A percentile compares a stretch with the other conserved stretches of the same genome.
Evolutionary conservation across 768 basidiomycete species (phyloP).

Genomic region (Calocera cornea): DNA sequence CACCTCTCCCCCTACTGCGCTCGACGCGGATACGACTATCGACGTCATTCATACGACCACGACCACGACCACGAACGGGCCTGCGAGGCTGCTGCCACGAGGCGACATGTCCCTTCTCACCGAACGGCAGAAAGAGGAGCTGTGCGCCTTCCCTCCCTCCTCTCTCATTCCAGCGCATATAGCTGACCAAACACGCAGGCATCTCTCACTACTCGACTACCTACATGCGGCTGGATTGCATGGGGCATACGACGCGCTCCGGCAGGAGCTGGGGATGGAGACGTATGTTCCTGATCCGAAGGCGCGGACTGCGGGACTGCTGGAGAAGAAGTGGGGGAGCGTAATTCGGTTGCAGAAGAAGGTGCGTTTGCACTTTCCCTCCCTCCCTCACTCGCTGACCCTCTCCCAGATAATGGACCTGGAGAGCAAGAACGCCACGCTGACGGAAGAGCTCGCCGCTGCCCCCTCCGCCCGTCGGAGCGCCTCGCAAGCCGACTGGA

Average conservation of each 20-base stretch:
- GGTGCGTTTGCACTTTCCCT: conserved; percentile 30
- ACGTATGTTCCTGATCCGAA: conserved; percentile 74
- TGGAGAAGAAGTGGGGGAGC: conserved; percentile 98
- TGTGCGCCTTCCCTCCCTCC: not conserved
- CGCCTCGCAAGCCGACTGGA: conserved; percentile 53
- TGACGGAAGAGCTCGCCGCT: conserved; percentile 58
- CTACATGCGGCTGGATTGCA: not conserved
- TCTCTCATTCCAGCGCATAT: not conserved
- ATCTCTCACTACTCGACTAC: not conserved
- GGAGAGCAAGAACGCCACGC: conserved; percentile 64
- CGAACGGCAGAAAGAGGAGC: not conserved
- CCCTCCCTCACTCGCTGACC: not conserved
- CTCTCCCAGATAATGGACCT: conserved; percentile 78
- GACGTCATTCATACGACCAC: not conserved
- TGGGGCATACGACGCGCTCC: not conserved
- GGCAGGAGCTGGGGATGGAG: conserved; percentile 13
- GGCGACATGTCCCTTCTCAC: conserved; percentile 2
- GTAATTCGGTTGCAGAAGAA: conserved; percentile 94
- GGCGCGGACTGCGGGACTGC: conserved; percentile 68
- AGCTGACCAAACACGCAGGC: not conserved
- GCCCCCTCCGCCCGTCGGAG: conserved; percentile 33
- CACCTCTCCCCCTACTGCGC: not conserved
- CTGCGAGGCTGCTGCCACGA: not conserved
- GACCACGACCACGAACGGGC: not conserved
- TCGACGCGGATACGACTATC: not conserved